These are phyloP conservation scores for Penstemon davidsonii DNA, from an alignment of 257 asterid species.

Conservation along the genomic window DNA sequence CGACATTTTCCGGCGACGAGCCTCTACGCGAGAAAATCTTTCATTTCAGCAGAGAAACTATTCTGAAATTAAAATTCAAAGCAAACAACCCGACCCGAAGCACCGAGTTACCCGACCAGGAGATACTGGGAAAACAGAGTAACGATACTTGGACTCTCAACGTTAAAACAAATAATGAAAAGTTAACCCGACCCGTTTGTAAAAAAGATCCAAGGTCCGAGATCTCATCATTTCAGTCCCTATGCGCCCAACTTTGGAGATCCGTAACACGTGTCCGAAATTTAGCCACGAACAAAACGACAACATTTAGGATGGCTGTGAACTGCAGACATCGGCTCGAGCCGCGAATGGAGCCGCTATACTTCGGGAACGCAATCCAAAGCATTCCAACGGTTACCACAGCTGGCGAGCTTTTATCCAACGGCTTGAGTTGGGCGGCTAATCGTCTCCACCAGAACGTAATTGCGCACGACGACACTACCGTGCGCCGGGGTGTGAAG, in stretches of 20 bases:
- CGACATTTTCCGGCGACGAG: conserved; percentile 73
- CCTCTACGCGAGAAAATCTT: conserved; percentile 75
- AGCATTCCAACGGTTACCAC: conserved; percentile 74
- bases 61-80: conserved; percentile 48
- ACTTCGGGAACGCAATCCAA: conserved; percentile 85
- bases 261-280: conserved; percentile 86
- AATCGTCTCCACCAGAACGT: conserved; percentile 67
- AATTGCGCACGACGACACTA: conserved; percentile 61
- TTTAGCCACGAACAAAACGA: conserved; percentile 44
- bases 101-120: conserved; percentile 28
- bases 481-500: conserved; percentile 70
- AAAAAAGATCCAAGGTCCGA: conserved; percentile 43
- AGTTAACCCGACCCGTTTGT: no score
- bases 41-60: conserved; percentile 76
- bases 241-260: conserved; percentile 79
- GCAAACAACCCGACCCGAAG: conserved; percentile 51
- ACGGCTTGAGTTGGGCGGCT: conserved; percentile 69
- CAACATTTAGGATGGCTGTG: conserved; percentile 94
- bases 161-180: conserved; percentile 42
- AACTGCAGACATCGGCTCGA: conserved; percentile 84
- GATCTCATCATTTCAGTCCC: conserved; percentile 88
- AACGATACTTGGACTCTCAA: conserved; percentile 43
- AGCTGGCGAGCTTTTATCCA: conserved; percentile 52
- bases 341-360: conserved; percentile 67
- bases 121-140: conserved; percentile 40